phyloP scores from a whole-genome alignment of 352 stramenopile species.

The Pythium coloratum region DNA sequence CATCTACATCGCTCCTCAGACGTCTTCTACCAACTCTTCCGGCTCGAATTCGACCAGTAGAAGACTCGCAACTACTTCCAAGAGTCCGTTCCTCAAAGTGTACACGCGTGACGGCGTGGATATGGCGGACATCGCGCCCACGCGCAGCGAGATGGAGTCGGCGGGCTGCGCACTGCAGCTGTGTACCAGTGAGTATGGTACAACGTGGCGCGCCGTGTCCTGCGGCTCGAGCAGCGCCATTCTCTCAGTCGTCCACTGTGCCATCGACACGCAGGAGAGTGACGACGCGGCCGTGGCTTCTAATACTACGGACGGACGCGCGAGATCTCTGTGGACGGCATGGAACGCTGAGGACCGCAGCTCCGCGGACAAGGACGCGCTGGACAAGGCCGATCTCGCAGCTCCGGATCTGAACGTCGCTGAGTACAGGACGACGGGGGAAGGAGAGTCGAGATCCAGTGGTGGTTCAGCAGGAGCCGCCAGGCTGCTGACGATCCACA shows the following conservation, averaged over 20 bases:
- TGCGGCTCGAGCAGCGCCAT: constrained; percentile 18
- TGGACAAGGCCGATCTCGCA: constrained; percentile 20
- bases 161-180: constrained; percentile 28
- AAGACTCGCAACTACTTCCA: not conserved
- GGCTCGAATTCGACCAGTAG: not conserved
- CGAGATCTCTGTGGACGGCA: constrained; percentile 20
- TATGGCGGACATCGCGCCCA: constrained; percentile 28
- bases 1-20: constrained; percentile 19
- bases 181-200: constrained; percentile 21
- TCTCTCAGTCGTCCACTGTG: constrained; percentile 21
- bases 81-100: constrained; percentile 22
- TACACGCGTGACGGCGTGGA: constrained; percentile 26
- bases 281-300: not conserved
- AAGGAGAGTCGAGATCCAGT: not conserved
- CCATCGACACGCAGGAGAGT: constrained; percentile 18
- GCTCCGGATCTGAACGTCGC: constrained; percentile 27
- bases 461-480: not conserved
- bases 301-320: constrained; percentile 11
- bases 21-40: not conserved
- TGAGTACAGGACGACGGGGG: not conserved
- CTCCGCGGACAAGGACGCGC: not conserved
- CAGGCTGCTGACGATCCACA: constrained; percentile 26
- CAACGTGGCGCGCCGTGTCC: constrained; percentile 17
- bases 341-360: constrained; percentile 23
- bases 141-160: constrained; percentile 25